Base-by-base conservation (phyloP, 2,329 filamentous ascomycete genomes). In the Sclerotinia nivalis region DNA sequence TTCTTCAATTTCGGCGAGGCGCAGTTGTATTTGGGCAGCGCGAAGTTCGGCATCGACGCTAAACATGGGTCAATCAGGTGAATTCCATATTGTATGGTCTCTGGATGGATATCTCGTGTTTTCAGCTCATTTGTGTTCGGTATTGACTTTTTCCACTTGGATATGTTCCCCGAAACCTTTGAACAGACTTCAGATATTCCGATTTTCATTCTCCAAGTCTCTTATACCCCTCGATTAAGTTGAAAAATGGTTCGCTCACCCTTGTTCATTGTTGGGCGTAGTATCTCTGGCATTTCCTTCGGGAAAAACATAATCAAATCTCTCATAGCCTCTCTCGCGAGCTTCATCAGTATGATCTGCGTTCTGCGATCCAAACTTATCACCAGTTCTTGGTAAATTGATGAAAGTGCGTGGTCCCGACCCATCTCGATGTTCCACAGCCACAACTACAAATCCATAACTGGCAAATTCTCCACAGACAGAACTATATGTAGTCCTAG, bases 391-490 rank as follows among this genome's bases (percentile, higher is more conserved):
- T 0, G 82, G 81, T 59, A 89, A 82, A 73, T 89, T 90, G 69
- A 91, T 83, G 71, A 85, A 87, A 0, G 86, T 87, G 61, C 88
- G 80, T 5, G 88, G 87, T 4, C 87, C 87, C 69, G 85, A 88
- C 0, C 89, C 88, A 76, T 91, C 88, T 40, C 88, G 80, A 76
- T 91, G 88, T 78, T 91, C 88, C 34, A 91, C 75, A 0, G 88
- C 87, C 47, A 88, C 84, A 0, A 91, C 87, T 0, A 91, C 81
- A 73, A 90, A 89, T 0, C 88, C 88, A 73, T 89, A 88, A 75
- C 86, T 89, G 0, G 88, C 88, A 73, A 91, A 86, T 73, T 91
- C 88, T 10, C 88, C 87, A 73, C 88, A 91, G 2, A 91, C 81
- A 22, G 84, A 84, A 25, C 86, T 88, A 75, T 89, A 90, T 72